Base-by-base conservation (phyloP, 2,329 filamentous ascomycete genomes). In the Xylariaceae sp. region DNA sequence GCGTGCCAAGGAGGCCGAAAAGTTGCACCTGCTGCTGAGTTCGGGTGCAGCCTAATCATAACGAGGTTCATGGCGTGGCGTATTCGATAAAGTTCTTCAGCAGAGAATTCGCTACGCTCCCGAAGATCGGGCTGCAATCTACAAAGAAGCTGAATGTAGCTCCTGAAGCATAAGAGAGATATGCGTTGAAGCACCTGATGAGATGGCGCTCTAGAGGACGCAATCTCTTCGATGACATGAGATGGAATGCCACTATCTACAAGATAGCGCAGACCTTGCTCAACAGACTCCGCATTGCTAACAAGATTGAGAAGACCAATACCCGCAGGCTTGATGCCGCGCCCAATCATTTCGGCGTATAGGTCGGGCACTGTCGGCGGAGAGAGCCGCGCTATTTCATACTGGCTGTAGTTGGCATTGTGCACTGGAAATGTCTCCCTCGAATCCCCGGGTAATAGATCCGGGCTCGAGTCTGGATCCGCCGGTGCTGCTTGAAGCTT, bases 381-480 rank as follows among this genome's bases (percentile, higher is more conserved):
- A 13, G 76, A 72, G 41, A 83, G 71, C n/a, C 81, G 76, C 37
- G 82, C 78, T 59, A 81, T 81, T 53, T 88, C 86, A 51, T 84
- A 81, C n/a, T 84, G 78, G 54, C 76, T 87, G 63, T 76, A 78
- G 67, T 77, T 88, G 68, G 73, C 71, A 51, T 81, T 76, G 18
- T 84, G 71, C 18, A 82, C 75, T 0, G 80, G 74, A 12, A 77
- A 70, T 8, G 78, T 72, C 63, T 86, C 82, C 56, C 70, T 75
- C 37, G 73, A 73, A 61, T 88, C 86, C 12, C 87, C 87, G 5
- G 86, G 82, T 1, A 81, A 64, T 13, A 75, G 55, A 32, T 51
- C 51, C 2, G 52, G 43, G 22, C 53, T 63, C 42, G 66, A 61
- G 15, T 63, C 63, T 2, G 60, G 46, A 16, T 64, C 56, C 21